These are phyloP conservation scores for Amanita jacksonii DNA, from an alignment of 768 basidiomycete genomes.

Conservation along the genomic window DNA sequence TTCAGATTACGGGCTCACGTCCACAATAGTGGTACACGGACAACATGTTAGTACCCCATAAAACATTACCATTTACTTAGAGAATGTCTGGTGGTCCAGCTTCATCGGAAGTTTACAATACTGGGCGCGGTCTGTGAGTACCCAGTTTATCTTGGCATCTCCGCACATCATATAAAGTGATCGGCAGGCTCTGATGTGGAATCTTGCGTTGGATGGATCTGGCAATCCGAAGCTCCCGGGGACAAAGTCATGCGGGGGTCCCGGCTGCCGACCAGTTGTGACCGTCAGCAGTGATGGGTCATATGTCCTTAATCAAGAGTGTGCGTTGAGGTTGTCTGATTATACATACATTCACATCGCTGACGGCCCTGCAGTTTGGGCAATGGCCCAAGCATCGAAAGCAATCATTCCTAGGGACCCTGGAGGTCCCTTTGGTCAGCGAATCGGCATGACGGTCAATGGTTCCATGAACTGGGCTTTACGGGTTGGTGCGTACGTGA, in stretches of 20 bases:
- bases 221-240: constrained; percentile 61
- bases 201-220: constrained; percentile 52
- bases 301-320: constrained; percentile 58
- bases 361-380: constrained; percentile 36
- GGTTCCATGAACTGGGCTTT: constrained; percentile 50
- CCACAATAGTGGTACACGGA: constrained; percentile 56
- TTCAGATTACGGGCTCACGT: not conserved
- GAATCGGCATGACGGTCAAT: constrained; percentile 54
- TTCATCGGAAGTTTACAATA: constrained; percentile 9
- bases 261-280: constrained; percentile 58
- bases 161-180: not conserved
- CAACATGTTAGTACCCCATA: constrained; percentile 35
- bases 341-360: not conserved
- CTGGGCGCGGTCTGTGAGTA: constrained; percentile 6
- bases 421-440: constrained; percentile 59
- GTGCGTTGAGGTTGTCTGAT: not conserved
- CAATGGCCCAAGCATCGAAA: constrained; percentile 69
- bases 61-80: not conserved
- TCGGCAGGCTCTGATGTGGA: constrained; percentile 50
- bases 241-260: constrained; percentile 47
- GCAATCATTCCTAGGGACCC: constrained; percentile 60
- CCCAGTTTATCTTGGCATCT: not conserved
- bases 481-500: constrained; percentile 58
- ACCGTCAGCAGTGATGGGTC: constrained; percentile 56
- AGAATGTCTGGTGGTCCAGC: not conserved